Evolutionary conservation across 1,139 yeast genomes (phyloP).

Genomic region (Candida tropicalis): DNA sequence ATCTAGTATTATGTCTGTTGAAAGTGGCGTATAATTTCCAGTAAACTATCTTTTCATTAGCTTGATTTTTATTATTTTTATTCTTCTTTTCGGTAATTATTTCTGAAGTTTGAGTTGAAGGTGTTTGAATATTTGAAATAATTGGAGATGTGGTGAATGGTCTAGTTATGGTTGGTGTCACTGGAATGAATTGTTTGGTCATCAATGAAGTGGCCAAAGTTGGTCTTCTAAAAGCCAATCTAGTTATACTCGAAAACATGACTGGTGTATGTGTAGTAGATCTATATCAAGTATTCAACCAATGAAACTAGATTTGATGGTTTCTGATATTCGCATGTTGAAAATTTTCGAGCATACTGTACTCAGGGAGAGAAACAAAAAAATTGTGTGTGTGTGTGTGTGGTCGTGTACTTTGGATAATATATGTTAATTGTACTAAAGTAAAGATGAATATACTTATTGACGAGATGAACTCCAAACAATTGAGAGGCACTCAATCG

Average conservation of each 20-base stretch:
- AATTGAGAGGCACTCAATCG: too few species aligned
- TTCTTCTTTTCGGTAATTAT: neutral
- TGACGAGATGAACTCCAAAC: too few species aligned
- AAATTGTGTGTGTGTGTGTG: too few species aligned
- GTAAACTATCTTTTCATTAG: constrained; percentile 43
- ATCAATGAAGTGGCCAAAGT: neutral
- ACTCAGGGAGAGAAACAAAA: neutral
- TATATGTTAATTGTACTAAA: too few species aligned
- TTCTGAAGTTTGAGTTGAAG: neutral
- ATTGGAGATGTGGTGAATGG: constrained; percentile 2
- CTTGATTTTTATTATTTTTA: neutral
- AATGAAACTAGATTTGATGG: neutral
- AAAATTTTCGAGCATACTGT: neutral
- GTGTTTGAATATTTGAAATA: neutral
- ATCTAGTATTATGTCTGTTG: constrained; percentile 79
- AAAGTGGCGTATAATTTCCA: constrained; percentile 79
- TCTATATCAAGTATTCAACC: neutral
- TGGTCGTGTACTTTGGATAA: constrained; percentile 1
- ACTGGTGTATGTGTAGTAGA: neutral
- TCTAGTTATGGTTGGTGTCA: constrained; percentile 2
- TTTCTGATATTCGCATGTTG: constrained; percentile 6
- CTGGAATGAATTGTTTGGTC: neutral
- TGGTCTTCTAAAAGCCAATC: constrained; percentile 1
- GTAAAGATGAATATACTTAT: too few species aligned
- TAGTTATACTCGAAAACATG: constrained; percentile 7